Conservation (phyloP, 2,329 filamentous ascomycete genomes). For the Penicillium expansum region DNA sequence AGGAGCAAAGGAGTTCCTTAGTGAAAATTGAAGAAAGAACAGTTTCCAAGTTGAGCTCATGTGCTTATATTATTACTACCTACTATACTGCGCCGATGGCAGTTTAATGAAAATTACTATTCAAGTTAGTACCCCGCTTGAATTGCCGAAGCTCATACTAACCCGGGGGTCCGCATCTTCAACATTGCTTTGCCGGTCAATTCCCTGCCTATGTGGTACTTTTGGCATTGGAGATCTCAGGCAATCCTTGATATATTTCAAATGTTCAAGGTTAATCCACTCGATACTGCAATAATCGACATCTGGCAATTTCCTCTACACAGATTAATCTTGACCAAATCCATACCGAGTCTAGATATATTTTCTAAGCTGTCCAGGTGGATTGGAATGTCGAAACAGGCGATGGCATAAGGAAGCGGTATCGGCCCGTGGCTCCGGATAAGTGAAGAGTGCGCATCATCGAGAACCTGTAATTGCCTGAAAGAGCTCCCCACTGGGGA, state of each 20-base stretch:
- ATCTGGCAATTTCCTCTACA: not conserved
- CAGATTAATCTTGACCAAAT: not conserved
- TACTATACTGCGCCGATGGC: not conserved
- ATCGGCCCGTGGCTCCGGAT: constrained; percentile 17
- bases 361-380: not conserved
- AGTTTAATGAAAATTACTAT: not conserved
- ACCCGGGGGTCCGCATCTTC: not conserved
- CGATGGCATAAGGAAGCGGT: constrained; percentile 18
- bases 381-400: not conserved
- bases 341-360: not conserved
- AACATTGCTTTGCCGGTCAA: not conserved
- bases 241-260: not conserved
- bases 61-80: not conserved
- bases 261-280: not conserved
- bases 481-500: constrained; percentile 12
- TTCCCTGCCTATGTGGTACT: not conserved
- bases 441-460: constrained; percentile 19
- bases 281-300: not conserved
- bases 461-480: not conserved
- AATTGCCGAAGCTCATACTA: not conserved
- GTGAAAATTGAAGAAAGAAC: not conserved
- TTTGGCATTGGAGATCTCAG: not conserved
- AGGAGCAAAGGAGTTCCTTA: not conserved
- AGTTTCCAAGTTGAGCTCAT: not conserved
- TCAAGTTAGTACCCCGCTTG: not conserved